phyloP scores from a whole-genome alignment of 148 eudicot species.

The Chenopodium quinoa region DNA sequence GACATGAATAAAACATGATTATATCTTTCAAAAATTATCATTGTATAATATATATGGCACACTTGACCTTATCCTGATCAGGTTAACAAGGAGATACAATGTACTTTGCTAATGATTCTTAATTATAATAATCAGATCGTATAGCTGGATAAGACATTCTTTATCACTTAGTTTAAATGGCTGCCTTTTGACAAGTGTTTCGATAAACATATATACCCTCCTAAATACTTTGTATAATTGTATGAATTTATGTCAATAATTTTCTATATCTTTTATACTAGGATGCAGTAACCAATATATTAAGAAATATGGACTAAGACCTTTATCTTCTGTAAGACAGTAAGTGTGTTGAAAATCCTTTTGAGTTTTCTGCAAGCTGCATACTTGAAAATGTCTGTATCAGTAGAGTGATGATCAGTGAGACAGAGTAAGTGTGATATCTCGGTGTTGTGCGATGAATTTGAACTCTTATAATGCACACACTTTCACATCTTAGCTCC shows the following conservation, averaged over 20 bases:
- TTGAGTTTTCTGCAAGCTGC: background rate
- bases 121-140: background rate
- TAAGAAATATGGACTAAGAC: slow-evolving; percentile 1
- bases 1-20: background rate
- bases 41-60: slow-evolving; percentile 7
- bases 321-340: slow-evolving; percentile 1
- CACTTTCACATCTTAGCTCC: slow-evolving; percentile 79
- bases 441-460: background rate
- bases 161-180: background rate
- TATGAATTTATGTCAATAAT: background rate
- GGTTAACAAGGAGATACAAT: background rate
- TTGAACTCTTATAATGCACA: background rate
- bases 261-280: background rate
- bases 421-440: background rate
- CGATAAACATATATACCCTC: background rate
- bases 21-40: background rate
- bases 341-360: background rate
- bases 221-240: background rate
- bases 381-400: background rate
- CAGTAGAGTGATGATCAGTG: background rate
- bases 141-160: background rate
- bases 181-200: background rate
- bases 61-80: background rate
- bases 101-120: background rate
- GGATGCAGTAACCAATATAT: background rate